phyloP scores from a whole-genome alignment of 768 basidiomycete species.

The Infundibulicybe gibba region DNA sequence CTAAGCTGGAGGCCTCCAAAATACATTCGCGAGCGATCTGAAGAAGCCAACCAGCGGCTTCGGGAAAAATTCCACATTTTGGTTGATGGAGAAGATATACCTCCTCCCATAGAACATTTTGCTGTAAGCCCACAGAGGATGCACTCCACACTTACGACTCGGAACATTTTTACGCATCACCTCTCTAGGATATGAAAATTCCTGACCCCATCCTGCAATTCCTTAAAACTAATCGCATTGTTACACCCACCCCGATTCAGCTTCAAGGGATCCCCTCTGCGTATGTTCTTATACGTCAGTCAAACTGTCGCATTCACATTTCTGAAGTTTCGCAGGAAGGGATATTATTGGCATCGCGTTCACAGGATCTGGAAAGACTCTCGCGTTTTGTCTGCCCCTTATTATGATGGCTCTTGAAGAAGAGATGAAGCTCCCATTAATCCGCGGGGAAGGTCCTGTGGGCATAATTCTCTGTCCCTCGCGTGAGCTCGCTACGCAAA shows the following conservation, averaged over 20 bases:
- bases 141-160: conserved; percentile 5
- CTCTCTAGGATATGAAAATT: conserved; percentile 93
- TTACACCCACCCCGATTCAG: conserved; percentile 91
- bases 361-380: conserved; percentile 97
- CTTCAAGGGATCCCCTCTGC: conserved; percentile 95
- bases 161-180: neutral
- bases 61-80: conserved; percentile 93
- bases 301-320: conserved; percentile 15
- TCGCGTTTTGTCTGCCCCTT: conserved; percentile 96
- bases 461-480: conserved; percentile 96
- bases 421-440: conserved; percentile 84
- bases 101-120: conserved; percentile 91
- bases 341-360: conserved; percentile 99
- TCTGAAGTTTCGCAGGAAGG: conserved; percentile 80
- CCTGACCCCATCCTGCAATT: conserved; percentile 80
- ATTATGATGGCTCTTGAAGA: conserved; percentile 97
- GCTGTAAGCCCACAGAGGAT: conserved; percentile 36
- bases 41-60: conserved; percentile 67
- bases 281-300: conserved; percentile 38
- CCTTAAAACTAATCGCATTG: conserved; percentile 82
- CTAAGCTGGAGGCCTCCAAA: conserved; percentile 84
- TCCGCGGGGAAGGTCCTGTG: conserved; percentile 95
- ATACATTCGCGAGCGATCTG: conserved; percentile 69
- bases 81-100: conserved; percentile 90
- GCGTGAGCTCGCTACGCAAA: conserved; percentile 94